Evolutionary conservation across 768 basidiomycete species (phyloP), one percentile per base, ranked within the genome.

Genomic region (Boletus bicolor): DNA sequence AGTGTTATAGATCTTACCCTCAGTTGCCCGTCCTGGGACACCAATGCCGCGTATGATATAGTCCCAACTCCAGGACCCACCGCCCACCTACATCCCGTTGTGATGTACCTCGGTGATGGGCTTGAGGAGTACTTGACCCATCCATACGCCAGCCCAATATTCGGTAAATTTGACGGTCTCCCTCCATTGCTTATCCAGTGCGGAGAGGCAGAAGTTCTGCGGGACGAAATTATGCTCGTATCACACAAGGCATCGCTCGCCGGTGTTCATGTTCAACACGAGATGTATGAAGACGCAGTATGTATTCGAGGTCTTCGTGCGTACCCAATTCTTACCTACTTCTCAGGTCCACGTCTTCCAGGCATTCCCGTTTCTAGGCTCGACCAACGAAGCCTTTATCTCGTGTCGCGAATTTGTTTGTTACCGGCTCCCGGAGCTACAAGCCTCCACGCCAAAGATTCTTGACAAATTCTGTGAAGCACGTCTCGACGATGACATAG

Each of bases 21-120:
- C 85, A 95, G 93, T 61, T 98, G 94, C 69, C 91, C 94, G 53
- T 96, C 93, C n/a, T 98, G 96, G 93, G 93, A 96, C 32, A 90
- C 89, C 53, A 98, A 98, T 70, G 85, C 88, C 28, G 74, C 79
- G n/a, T 94, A 79, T 69, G 93, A 94, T 69, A 85, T 95, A 44
- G 83, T 94, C 1, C 87, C 90, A 3, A 78, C 79, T 46, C 91
- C 91, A 5, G 74, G 79, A 19, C 75, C 76, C 1, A 86, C 86
- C 55, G 91, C 93, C 65, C 93, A 95, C 69, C 79, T 98, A 66
- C 91, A 98, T 68, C 96, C 96, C 1, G 87, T 99, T 50, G 83
- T 84, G n/a, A 87, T 95, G 64, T 97, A 98, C 66, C 85, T 98
- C 12, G 96, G 95, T 15, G 87, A 85, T 59, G 75, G 82, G 38